A percentile compares a stretch with the other conserved stretches of the same genome.
Evolutionary conservation across 495 filamentous ascomycete genomes (phyloP).

Genomic region (Talaromyces liani): DNA sequence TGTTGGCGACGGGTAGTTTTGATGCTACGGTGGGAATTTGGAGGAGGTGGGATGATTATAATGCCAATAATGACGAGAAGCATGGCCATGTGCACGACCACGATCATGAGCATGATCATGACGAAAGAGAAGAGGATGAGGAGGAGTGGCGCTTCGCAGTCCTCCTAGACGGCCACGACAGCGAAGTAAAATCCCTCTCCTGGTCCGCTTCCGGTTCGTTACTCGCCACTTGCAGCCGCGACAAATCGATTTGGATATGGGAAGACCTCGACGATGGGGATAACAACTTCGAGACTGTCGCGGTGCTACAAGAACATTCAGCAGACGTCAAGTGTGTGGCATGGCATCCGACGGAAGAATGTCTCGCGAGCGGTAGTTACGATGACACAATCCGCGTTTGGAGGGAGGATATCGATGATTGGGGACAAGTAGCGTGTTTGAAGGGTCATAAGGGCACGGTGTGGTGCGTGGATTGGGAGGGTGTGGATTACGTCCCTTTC

Average conservation of each 20-base stretch:
- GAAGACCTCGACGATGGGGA: constrained; percentile 78
- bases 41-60: constrained; percentile 55
- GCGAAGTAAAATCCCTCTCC: constrained; percentile 80
- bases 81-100: constrained; percentile 12
- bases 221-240: constrained; percentile 81
- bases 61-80: constrained; percentile 15
- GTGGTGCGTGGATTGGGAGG: constrained; percentile 83
- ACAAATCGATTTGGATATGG: constrained; percentile 99
- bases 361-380: constrained; percentile 80
- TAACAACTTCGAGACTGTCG: constrained; percentile 93
- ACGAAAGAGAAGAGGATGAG: constrained; percentile 37
- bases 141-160: constrained; percentile 83
- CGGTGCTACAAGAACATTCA: constrained; percentile 87
- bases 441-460: constrained; percentile 74
- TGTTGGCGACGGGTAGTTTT: constrained; percentile 86
- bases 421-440: constrained; percentile 79
- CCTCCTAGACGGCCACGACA: constrained; percentile 87
- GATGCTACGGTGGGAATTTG: constrained; percentile 87
- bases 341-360: constrained; percentile 79
- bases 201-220: constrained; percentile 75
- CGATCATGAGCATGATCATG: not conserved
- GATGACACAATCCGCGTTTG: constrained; percentile 87
- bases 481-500: constrained; percentile 16
- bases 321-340: constrained; percentile 90
- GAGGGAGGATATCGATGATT: constrained; percentile 86